phyloP scores from a whole-genome alignment of 164 flowering plant genomes.

The Saururus chinensis region DNA sequence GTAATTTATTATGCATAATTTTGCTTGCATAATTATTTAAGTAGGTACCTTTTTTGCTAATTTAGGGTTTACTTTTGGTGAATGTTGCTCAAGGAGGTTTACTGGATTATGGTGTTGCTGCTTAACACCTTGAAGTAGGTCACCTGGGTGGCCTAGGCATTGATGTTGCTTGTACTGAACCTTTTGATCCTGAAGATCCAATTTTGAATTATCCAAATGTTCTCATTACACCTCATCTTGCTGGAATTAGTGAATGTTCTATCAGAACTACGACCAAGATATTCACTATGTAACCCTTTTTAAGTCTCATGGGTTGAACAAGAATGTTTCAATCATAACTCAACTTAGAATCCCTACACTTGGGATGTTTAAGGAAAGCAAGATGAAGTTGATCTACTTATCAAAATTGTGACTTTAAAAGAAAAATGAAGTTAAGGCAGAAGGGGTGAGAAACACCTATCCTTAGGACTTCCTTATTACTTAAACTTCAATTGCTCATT shows the following conservation, averaged over 20 bases:
- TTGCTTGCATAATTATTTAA: neutral
- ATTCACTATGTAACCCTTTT: constrained; percentile 1
- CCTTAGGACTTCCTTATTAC: neutral
- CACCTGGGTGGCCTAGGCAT: constrained; percentile 85
- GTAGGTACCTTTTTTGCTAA: neutral
- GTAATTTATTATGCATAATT: too few relatives aligned
- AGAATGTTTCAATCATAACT: constrained; percentile 23
- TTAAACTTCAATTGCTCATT: neutral
- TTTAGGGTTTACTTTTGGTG: constrained; percentile 64
- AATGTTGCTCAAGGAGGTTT: constrained; percentile 91
- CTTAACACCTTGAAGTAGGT: constrained; percentile 48
- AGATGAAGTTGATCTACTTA: constrained; percentile 19
- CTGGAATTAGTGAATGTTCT: constrained; percentile 75
- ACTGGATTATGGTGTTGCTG: constrained; percentile 59
- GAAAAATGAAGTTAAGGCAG: neutral
- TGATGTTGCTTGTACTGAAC: constrained; percentile 97
- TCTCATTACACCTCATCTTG: constrained; percentile 80
- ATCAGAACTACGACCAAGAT: constrained; percentile 88
- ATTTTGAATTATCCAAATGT: constrained; percentile 70
- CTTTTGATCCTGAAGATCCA: constrained; percentile 79
- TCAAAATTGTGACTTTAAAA: neutral
- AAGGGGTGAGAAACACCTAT: neutral
- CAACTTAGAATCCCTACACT: constrained; percentile 77
- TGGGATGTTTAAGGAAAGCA: constrained; percentile 32
- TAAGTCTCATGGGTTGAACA: neutral